A percentile compares a stretch with the other conserved stretches of the same genome.
phyloP scores from a whole-genome alignment of 805 yeast species.

The Saccharomycopsis amapae region DNA sequence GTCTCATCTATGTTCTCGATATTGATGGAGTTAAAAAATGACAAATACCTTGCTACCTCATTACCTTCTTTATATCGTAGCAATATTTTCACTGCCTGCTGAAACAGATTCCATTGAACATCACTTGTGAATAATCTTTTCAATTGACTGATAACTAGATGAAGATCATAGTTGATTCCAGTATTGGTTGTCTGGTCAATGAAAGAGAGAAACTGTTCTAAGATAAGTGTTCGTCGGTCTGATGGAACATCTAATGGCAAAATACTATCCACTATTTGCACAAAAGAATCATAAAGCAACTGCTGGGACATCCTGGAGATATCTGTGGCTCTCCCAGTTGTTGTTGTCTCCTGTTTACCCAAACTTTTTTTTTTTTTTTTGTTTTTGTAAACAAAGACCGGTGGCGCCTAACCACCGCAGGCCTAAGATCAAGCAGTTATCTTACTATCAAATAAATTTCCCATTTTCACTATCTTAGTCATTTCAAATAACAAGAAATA shows the following conservation, averaged over 20 bases:
- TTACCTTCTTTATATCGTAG: slow-evolving; percentile 28
- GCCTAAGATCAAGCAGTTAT: no score
- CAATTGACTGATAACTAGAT: not conserved
- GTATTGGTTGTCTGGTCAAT: not conserved
- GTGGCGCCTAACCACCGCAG: no score
- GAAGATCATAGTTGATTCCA: not conserved
- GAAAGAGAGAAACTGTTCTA: not conserved
- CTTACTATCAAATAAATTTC: no score
- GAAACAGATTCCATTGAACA: slow-evolving; percentile 31
- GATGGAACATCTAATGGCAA: not conserved
- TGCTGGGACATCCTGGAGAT: slow-evolving; percentile 1
- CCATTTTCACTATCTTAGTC: no score
- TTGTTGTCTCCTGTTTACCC: no score
- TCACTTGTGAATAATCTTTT: not conserved
- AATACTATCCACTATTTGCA: slow-evolving; percentile 2
- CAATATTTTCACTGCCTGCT: slow-evolving; percentile 29
- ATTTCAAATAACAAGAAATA: no score
- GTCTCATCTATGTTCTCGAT: not conserved
- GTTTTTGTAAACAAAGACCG: no score
- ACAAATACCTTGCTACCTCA: slow-evolving; percentile 32
- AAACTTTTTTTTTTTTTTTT: no score
- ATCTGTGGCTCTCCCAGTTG: no score
- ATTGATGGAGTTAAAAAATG: slow-evolving; percentile 26
- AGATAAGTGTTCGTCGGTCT: not conserved
- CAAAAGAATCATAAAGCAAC: slow-evolving; percentile 3